phyloP scores from a whole-genome alignment of 2,329 filamentous ascomycete species.

The Venturia nashicola region DNA sequence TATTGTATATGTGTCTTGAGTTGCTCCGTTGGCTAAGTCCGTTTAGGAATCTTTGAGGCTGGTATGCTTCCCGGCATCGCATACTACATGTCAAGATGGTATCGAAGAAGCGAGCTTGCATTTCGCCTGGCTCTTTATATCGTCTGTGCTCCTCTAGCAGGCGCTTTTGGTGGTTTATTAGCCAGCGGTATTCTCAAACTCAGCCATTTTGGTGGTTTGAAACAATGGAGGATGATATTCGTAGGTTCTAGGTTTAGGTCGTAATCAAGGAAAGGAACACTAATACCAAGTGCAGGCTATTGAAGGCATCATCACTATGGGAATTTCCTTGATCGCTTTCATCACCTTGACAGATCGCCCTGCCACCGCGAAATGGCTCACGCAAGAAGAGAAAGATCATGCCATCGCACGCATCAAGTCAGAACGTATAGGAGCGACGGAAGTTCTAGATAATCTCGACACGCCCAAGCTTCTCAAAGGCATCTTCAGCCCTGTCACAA shows the following conservation, averaged over 20 bases:
- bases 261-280: not conserved
- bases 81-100: constrained; percentile 50
- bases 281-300: constrained; percentile 25
- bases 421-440: constrained; percentile 50
- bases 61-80: constrained; percentile 64
- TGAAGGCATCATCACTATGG: constrained; percentile 53
- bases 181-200: constrained; percentile 50
- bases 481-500: constrained; percentile 50
- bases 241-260: constrained; percentile 13
- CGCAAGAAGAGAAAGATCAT: constrained; percentile 51
- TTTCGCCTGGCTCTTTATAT: constrained; percentile 59
- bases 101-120: constrained; percentile 53
- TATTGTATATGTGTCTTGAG: not conserved
- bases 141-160: constrained; percentile 57
- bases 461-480: constrained; percentile 46
- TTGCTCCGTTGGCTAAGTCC: not conserved
- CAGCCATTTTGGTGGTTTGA: constrained; percentile 42
- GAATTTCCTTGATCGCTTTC: constrained; percentile 48
- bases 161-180: constrained; percentile 58
- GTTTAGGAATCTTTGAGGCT: constrained; percentile 48
- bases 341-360: constrained; percentile 57
- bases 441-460: constrained; percentile 53
- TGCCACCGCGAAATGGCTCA: constrained; percentile 54
- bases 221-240: constrained; percentile 59
- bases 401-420: constrained; percentile 56